Percentiles rank a stretch among this genome's conserved stretches.
phyloP scores from a whole-genome alignment of 495 filamentous ascomycete genomes.

The Podospora comata region DNA sequence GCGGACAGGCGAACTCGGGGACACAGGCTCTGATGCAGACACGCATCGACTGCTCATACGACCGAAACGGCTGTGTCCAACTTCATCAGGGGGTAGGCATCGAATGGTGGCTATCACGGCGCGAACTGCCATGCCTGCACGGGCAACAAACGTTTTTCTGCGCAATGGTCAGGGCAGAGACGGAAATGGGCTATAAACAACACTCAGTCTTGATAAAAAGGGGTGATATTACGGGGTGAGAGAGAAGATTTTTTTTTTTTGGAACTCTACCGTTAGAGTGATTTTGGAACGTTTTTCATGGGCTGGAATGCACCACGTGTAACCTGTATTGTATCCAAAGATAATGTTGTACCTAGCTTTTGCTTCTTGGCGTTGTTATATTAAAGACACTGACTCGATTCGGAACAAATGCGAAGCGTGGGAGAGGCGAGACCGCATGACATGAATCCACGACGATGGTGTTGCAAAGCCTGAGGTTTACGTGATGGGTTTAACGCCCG shows the following conservation, averaged over 20 bases:
- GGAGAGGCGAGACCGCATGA: neutral
- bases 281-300: neutral
- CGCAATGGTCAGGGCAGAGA: neutral
- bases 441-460: neutral
- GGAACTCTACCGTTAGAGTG: neutral
- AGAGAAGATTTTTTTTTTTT: neutral
- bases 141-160: neutral
- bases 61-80: conserved; percentile 3
- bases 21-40: neutral
- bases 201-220: neutral
- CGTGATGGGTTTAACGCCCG: conserved; percentile 17
- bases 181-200: neutral
- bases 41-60: neutral
- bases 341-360: neutral
- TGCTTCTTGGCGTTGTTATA: neutral
- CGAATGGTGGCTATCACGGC: neutral
- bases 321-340: neutral
- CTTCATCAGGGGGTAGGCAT: conserved; percentile 10
- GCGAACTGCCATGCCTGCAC: neutral
- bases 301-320: neutral
- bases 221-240: neutral
- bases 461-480: conserved; percentile 12
- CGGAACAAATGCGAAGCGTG: neutral
- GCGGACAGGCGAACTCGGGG: conserved; percentile 1
- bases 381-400: neutral